These are phyloP conservation scores for Penicillium palitans DNA, from an alignment of 2,329 filamentous ascomycete genomes.

Conservation along the genomic window DNA sequence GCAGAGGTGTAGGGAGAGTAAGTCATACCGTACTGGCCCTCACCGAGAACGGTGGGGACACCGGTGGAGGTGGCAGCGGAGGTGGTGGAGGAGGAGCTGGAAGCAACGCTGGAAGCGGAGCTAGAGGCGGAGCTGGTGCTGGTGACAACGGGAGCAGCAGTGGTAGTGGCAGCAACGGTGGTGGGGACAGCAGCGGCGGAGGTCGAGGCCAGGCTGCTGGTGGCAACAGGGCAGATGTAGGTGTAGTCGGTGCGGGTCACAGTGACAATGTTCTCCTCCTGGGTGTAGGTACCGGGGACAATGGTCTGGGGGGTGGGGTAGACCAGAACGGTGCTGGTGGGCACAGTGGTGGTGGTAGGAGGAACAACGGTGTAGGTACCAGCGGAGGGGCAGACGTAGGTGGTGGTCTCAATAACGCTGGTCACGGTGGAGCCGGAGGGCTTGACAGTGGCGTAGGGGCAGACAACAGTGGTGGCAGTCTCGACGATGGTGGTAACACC, in stretches of 20 bases:
- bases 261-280: constrained; percentile 65
- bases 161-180: constrained; percentile 25
- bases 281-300: constrained; percentile 71
- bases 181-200: constrained; percentile 27
- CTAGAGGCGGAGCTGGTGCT: constrained; percentile 12
- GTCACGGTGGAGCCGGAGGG: constrained; percentile 60
- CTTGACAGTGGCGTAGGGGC: constrained; percentile 66
- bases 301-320: constrained; percentile 67
- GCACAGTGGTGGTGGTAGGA: constrained; percentile 59
- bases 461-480: constrained; percentile 66
- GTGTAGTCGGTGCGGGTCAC: constrained; percentile 68
- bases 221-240: constrained; percentile 69
- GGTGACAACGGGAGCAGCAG: constrained; percentile 10
- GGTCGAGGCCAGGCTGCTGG: constrained; percentile 35
- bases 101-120: constrained; percentile 10
- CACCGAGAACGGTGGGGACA: constrained; percentile 32
- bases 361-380: constrained; percentile 76
- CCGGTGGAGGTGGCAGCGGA: constrained; percentile 14
- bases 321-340: constrained; percentile 54
- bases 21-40: constrained; percentile 68
- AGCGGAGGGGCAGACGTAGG: constrained; percentile 69
- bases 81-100: constrained; percentile 21
- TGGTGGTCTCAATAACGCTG: constrained; percentile 68
- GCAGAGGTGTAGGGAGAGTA: constrained; percentile 71
- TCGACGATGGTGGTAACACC: constrained; percentile 71